Percentiles rank a stretch among this genome's conserved stretches.
Evolutionary conservation across 2,329 filamentous ascomycete genomes (phyloP).

Genomic region (Phialophora chinensis): DNA sequence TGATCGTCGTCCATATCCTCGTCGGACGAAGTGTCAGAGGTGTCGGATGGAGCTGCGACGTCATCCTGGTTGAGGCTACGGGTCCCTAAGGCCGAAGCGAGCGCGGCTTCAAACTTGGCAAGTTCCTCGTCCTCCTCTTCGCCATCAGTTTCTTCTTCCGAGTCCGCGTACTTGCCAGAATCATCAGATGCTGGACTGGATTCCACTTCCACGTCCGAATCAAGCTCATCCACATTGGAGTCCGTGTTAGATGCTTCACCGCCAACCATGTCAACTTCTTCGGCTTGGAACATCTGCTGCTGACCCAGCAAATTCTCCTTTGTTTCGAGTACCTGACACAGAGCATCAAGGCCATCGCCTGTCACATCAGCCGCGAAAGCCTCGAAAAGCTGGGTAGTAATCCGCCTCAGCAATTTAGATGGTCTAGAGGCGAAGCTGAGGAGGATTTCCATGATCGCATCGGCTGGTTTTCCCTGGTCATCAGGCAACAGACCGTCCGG

Average conservation of each 20-base stretch:
- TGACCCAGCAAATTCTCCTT: slow-evolving; percentile 84
- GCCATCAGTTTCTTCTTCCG: slow-evolving; percentile 49
- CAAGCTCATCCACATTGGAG: slow-evolving; percentile 47
- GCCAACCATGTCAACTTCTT: slow-evolving; percentile 64
- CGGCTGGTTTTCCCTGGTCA: slow-evolving; percentile 56
- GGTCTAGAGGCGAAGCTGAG: slow-evolving; percentile 87
- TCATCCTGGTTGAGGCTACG: slow-evolving; percentile 63
- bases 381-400: slow-evolving; percentile 86
- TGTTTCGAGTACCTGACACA: slow-evolving; percentile 70
- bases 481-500: slow-evolving; percentile 39
- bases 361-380: slow-evolving; percentile 79
- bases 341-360: slow-evolving; percentile 70
- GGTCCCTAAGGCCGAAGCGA: slow-evolving; percentile 78
- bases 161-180: slow-evolving; percentile 48
- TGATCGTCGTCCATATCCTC: slow-evolving; percentile 94
- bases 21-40: slow-evolving; percentile 60
- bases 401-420: slow-evolving; percentile 81
- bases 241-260: slow-evolving; percentile 52
- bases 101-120: slow-evolving; percentile 72
- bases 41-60: slow-evolving; percentile 63
- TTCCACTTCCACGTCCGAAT: slow-evolving; percentile 51
- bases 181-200: slow-evolving; percentile 40
- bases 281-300: slow-evolving; percentile 80
- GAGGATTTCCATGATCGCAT: slow-evolving; percentile 82
- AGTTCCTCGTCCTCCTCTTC: slow-evolving; percentile 57